Base-by-base conservation (phyloP, 257 asterid species). In the Knoxia roxburghii region DNA sequence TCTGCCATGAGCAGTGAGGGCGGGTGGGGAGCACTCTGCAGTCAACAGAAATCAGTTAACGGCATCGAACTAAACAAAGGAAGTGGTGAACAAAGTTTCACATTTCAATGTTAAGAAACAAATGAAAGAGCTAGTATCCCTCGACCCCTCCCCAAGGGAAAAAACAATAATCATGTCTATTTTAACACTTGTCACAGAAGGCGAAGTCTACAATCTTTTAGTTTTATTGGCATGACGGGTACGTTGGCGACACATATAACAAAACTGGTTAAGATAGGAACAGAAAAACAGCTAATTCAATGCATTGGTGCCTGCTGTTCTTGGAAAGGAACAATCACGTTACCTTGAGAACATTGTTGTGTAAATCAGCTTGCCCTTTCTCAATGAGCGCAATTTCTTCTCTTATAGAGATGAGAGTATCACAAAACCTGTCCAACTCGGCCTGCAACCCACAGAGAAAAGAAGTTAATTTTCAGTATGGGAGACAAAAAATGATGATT, bases 11-110 rank as follows among this genome's bases (percentile, higher is more conserved):
- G 95, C 70, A 88, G 71, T 29, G 96, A 88, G 18, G 97, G 99
- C 29, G 99, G 99, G 85, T 93, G 99, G 75, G 99, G 97, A 72
- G 99, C 99, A 41, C 94, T 81, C 99, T 93, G 89, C 50, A 78
- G 69, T 24, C 30, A 21, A 40, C 32, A 64, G n/a, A 64, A 53
- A 40, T 21, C 63, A 46, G 29, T 84, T 68, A 76, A 71, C 63
- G n/a, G 60, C 76, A 59, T 30, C 37, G 21, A 24, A 70, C 67
- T 40, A 11, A 37, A 65, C 21, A 24, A 37, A 37, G 41, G 6
- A 50, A 30, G 62, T 15, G 33, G 35, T 27, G 29, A 6, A 35
- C 20, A 27, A 14, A 33, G n/a, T n/a, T n/a, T n/a, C n/a, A n/a
- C n/a, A n/a, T 50, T 15, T 62, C 50, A 50, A 14, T 7, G 23